A percentile compares a stretch with the other conserved stretches of the same genome.
Evolutionary conservation across 2,329 filamentous ascomycete species (phyloP).

Genomic region (Dothidotthia symphoricarpi): DNA sequence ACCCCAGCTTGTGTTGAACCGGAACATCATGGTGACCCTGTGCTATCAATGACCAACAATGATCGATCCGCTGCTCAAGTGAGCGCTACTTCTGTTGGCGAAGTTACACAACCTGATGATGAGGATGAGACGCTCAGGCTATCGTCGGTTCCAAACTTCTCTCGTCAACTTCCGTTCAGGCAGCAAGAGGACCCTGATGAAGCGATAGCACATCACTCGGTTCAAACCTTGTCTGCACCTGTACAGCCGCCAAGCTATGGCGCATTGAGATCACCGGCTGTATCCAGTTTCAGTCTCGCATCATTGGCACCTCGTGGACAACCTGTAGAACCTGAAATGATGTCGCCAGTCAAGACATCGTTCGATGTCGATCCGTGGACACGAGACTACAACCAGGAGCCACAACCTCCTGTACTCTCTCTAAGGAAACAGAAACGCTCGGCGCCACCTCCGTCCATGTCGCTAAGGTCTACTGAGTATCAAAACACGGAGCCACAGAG

Average conservation of each 20-base stretch:
- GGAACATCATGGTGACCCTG: slow-evolving; percentile 38
- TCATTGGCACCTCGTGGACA: slow-evolving; percentile 17
- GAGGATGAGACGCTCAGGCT: slow-evolving; percentile 19
- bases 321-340: slow-evolving; percentile 19
- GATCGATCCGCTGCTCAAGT: slow-evolving; percentile 10
- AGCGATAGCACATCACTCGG: slow-evolving; percentile 8
- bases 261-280: slow-evolving; percentile 30
- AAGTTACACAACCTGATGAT: slow-evolving; percentile 12
- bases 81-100: slow-evolving; percentile 6
- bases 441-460: slow-evolving; percentile 15
- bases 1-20: slow-evolving; percentile 39
- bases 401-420: slow-evolving; percentile 9
- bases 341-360: slow-evolving; percentile 31
- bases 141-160: slow-evolving; percentile 38
- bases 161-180: slow-evolving; percentile 38
- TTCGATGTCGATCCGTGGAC: slow-evolving; percentile 34
- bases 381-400: slow-evolving; percentile 22
- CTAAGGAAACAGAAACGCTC: slow-evolving; percentile 12
- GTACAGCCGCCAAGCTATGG: slow-evolving; percentile 22
- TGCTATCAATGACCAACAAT: slow-evolving; percentile 35
- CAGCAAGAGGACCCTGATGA: slow-evolving; percentile 16
- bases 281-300: slow-evolving; percentile 27
- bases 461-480: slow-evolving; percentile 26
- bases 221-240: slow-evolving; percentile 14
- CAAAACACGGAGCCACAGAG: slow-evolving; percentile 12